Evolutionary conservation across 179 eudicot species (phyloP), one percentile per base, ranked within the genome.

Genomic region (Camellia oleifera): DNA sequence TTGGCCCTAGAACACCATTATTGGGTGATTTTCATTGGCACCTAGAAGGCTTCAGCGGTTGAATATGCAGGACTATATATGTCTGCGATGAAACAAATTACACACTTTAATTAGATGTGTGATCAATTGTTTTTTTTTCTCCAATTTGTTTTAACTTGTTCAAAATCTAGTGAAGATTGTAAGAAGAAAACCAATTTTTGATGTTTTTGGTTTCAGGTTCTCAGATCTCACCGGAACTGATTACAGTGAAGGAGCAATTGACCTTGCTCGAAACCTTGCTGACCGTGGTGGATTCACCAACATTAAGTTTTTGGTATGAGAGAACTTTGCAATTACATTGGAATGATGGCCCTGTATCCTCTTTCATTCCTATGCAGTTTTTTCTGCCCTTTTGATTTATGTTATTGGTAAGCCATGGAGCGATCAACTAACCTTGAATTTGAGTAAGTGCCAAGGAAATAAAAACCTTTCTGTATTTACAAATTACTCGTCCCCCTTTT

Each of bases 231-330:
- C 97, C 78, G 98, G 98, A 66, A 86, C 89, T 75, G 98, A 95
- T 84, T 93, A 95, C 81, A 95, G 97, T 84, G 97, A 91, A 92
- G 97, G 93, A 78, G 98, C 98, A 78, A 83, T 95, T 70, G 78
- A 87, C 79, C 95, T 95, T 86, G 97, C 98, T 80, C 91, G 90
- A 74, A 91, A 87, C 78, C 91, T 95, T 89, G 93, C 98, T 75
- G 89, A 86, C 48, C 94, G 97, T 76, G 91, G 92, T 85, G 97
- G 97, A 58, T 88, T 86, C 80, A 78, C 88, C 77, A 86, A 82
- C 81, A 82, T 95, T 45, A 88, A 86, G 46, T 93, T 93, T 85
- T 62, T 90, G 97, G 98, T 93, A 94, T 66, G 69, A 66, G 62
- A 50, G 60, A 61, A 61, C 26, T 65, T 50, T 77, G 0, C 45